phyloP scores from a whole-genome alignment of 805 yeast genomes.

The Kodamaea restingae region DNA sequence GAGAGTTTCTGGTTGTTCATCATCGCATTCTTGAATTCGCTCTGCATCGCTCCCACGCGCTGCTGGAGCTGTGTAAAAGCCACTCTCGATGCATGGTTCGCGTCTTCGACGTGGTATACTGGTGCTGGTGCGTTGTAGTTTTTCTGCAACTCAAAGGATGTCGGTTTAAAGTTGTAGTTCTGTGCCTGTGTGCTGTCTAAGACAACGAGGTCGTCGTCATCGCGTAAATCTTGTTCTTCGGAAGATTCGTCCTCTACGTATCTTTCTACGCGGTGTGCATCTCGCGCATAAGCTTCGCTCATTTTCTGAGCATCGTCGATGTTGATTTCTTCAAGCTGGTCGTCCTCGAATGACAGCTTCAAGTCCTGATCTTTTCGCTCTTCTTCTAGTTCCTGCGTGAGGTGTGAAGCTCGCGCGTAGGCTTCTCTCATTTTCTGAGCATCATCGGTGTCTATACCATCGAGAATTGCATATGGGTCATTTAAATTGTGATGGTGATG shows the following conservation, averaged over 20 bases:
- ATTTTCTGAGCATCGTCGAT: too few relatives aligned
- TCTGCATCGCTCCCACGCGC: background rate
- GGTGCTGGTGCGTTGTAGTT: constrained; percentile 11
- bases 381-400: too few relatives aligned
- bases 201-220: constrained; percentile 13
- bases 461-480: background rate
- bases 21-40: background rate
- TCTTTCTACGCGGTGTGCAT: too few relatives aligned
- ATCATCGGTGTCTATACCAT: too few relatives aligned
- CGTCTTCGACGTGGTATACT: constrained; percentile 7
- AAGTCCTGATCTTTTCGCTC: too few relatives aligned
- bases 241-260: too few relatives aligned
- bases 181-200: constrained; percentile 10
- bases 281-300: too few relatives aligned
- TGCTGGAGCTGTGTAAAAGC: constrained; percentile 2
- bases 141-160: constrained; percentile 8
- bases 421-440: too few relatives aligned
- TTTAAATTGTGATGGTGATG: background rate
- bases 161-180: constrained; percentile 12
- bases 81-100: background rate
- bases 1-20: constrained; percentile 3
- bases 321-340: too few relatives aligned
- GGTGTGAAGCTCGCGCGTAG: too few relatives aligned
- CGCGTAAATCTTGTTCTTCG: too few relatives aligned
- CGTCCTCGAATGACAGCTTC: too few relatives aligned